Conservation (phyloP, 1,139 yeast species). For the Meyerozyma sp. region DNA sequence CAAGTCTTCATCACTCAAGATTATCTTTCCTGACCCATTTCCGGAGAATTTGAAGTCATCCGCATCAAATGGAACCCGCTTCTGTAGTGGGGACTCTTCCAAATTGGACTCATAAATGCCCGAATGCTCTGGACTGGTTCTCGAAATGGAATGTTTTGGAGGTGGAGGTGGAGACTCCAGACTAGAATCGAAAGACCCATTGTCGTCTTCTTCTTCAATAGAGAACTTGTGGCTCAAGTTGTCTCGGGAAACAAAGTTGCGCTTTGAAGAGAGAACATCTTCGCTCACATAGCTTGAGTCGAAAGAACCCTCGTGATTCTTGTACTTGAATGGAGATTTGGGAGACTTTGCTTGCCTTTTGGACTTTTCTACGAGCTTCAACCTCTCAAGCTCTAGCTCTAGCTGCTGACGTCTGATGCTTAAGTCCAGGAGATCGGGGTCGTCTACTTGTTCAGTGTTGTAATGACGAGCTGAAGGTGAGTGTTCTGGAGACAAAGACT, state of each 20-base stretch:
- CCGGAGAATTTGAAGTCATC: slow-evolving; percentile 34
- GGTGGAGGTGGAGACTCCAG: slow-evolving; percentile 49
- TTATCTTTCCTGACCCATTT: slow-evolving; percentile 11
- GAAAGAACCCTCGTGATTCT: slow-evolving; percentile 9
- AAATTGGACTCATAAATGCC: neutral
- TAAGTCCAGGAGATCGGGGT: neutral
- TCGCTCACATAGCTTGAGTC: slow-evolving; percentile 34
- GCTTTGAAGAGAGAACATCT: slow-evolving; percentile 29
- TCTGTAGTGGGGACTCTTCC: neutral
- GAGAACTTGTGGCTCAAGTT: slow-evolving; percentile 35
- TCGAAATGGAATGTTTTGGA: slow-evolving; percentile 26
- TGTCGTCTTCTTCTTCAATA: slow-evolving; percentile 21
- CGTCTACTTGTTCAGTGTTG: neutral
- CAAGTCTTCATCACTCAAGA: slow-evolving; percentile 26
- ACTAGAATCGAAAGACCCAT: slow-evolving; percentile 7
- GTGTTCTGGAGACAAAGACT: slow-evolving; percentile 21
- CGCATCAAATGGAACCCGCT: slow-evolving; percentile 31
- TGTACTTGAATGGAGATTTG: slow-evolving; percentile 3
- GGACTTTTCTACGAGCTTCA: slow-evolving; percentile 32
- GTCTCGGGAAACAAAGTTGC: slow-evolving; percentile 25
- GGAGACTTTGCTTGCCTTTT: slow-evolving; percentile 6
- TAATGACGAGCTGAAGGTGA: slow-evolving; percentile 11
- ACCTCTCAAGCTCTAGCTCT: slow-evolving; percentile 34
- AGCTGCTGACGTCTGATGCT: slow-evolving; percentile 30
- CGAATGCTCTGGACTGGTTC: slow-evolving; percentile 2